phyloP scores from a whole-genome alignment of 2,329 filamentous ascomycete species.

The Neofusicoccum sp. region DNA sequence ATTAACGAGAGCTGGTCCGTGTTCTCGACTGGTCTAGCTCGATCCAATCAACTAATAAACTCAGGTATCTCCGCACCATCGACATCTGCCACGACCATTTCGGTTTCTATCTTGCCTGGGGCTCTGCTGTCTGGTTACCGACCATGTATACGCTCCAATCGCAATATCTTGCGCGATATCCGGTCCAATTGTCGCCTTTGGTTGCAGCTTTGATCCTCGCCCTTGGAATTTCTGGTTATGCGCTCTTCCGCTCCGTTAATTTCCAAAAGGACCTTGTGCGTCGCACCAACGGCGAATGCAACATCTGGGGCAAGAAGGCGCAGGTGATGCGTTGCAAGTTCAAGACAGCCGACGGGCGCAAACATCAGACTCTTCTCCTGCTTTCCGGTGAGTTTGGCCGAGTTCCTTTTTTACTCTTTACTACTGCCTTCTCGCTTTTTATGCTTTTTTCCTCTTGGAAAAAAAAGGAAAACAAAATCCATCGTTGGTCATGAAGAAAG shows the following conservation, averaged over 20 bases:
- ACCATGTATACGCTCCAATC: conserved; percentile 52
- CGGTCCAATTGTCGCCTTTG: conserved; percentile 34
- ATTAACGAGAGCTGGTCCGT: conserved; percentile 50
- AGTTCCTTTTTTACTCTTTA: background rate
- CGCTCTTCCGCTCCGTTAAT: conserved; percentile 50
- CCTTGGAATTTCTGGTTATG: conserved; percentile 44
- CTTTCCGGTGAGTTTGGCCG: conserved; percentile 31
- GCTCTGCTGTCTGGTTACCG: conserved; percentile 49
- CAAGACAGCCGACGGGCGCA: conserved; percentile 45
- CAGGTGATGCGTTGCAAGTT: conserved; percentile 44
- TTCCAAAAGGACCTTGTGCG: conserved; percentile 50
- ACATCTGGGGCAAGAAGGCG: conserved; percentile 48
- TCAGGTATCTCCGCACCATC: conserved; percentile 47
- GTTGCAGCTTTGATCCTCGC: conserved; percentile 32
- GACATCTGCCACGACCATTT: conserved; percentile 49
- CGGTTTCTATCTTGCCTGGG: conserved; percentile 39
- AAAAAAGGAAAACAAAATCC: no score
- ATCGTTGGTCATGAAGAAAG: no score
- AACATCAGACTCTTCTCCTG: conserved; percentile 39
- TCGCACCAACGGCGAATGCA: conserved; percentile 43
- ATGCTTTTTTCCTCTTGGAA: no score
- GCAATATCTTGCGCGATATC: conserved; percentile 51
- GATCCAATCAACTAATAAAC: background rate
- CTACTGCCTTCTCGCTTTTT: no score
- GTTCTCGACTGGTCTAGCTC: background rate